phyloP scores from a whole-genome alignment of 2,329 filamentous ascomycete genomes.

The Fusarium sulawesiense region DNA sequence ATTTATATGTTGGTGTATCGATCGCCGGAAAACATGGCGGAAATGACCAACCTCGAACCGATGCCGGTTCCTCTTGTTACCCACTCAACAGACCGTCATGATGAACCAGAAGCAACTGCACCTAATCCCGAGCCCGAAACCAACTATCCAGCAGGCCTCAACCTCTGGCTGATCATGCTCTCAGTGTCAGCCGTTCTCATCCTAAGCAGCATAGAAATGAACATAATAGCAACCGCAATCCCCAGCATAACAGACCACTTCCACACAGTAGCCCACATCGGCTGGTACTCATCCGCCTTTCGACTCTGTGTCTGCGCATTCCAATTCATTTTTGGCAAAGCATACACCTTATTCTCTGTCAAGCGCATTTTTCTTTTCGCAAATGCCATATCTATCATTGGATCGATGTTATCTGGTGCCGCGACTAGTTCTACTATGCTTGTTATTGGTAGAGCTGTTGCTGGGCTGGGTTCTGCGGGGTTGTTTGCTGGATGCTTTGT shows the following conservation, averaged over 20 bases:
- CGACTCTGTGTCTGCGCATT: constrained; percentile 57
- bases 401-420: constrained; percentile 58
- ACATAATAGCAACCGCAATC: constrained; percentile 41
- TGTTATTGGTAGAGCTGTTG: constrained; percentile 59
- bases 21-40: background rate
- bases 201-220: constrained; percentile 39
- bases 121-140: fast-evolving
- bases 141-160: constrained; percentile 5
- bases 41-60: background rate
- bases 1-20: no score
- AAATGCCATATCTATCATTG: constrained; percentile 56
- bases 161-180: constrained; percentile 19
- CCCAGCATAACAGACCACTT: constrained; percentile 46
- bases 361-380: constrained; percentile 53
- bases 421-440: constrained; percentile 55
- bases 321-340: constrained; percentile 33
- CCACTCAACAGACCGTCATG: fast-evolving
- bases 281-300: constrained; percentile 47
- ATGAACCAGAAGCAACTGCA: fast-evolving
- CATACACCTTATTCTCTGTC: constrained; percentile 19
- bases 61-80: fast-evolving
- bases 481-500: constrained; percentile 52
- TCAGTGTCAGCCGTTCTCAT: constrained; percentile 5
- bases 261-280: constrained; percentile 38
- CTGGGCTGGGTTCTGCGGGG: constrained; percentile 57